Base-by-base conservation (phyloP, 2,329 filamentous ascomycete species). In the Coniochaeta pulveracea region DNA sequence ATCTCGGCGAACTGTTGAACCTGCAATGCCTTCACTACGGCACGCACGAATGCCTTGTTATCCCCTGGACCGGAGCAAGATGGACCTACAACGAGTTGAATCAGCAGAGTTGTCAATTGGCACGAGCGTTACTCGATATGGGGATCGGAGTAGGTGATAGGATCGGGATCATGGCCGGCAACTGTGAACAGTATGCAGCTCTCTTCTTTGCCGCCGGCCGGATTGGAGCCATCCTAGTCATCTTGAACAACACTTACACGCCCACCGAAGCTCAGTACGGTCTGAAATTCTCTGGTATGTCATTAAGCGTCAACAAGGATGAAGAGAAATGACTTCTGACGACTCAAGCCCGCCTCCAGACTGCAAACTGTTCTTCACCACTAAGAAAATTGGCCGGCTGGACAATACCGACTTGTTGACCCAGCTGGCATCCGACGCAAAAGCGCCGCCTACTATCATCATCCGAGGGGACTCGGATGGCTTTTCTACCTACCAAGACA, bases 211-310 rank as follows among this genome's bases (percentile, higher is more conserved):
- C 78, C 4, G 77, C 75, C 9, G 74, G 76, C 25, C 66, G 72
- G 29, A 66, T 81, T 12, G 77, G 78, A 8, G 76, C 70, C 29
- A 75, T 80, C 28, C 61, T 86, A 34, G 81, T 86, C 18, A 84
- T 86, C 27, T 60, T 88, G 43, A 88, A 88, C 58, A 88, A 85
- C 56, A 88, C 81, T 0, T 88, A 88, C 50, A 88, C 82, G 2
- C 66, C 76, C 3, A 72, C 69, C 2, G 82, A 88, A 55, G 75
- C 80, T 30, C 67, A 76, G 50, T 80, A 81, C 52, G 82, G 78
- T 8, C 54, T 88, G 18, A 67, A 69, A 35, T 83, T 85, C 47
- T 76, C 79, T 11, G 74, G 76, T 80, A 56, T 43, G 62, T 51
- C 12, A 15, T 17, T 19, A 22, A 3, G 9, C n/a, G n/a, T n/a